These are phyloP conservation scores for Aspergillus asperescens DNA, from an alignment of 495 filamentous ascomycete species.

Conservation along the genomic window DNA sequence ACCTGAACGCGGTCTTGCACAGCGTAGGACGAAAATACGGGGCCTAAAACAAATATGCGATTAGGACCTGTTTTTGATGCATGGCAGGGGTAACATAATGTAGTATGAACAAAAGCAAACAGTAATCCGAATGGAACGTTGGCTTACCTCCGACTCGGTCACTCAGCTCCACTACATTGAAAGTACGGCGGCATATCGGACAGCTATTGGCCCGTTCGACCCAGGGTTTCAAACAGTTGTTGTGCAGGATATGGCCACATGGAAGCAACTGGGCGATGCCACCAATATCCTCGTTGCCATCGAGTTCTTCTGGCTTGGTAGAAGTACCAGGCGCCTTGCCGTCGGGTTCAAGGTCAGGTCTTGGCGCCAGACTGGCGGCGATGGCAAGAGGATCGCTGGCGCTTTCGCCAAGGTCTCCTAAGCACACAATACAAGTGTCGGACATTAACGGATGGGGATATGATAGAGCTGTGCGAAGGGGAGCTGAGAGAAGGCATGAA, in stretches of 20 bases:
- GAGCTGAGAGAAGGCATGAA: constrained; percentile 44
- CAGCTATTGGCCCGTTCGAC: constrained; percentile 95
- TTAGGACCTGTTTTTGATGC: too few species aligned
- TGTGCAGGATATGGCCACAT: constrained; percentile 85
- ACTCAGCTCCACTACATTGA: constrained; percentile 82
- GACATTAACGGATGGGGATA: constrained; percentile 57
- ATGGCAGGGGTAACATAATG: too few species aligned
- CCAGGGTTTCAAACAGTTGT: constrained; percentile 89
- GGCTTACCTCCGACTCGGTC: constrained; percentile 69
- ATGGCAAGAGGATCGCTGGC: constrained; percentile 47
- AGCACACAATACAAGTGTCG: constrained; percentile 94
- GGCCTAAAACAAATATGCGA: constrained; percentile 45
- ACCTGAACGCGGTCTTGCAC: constrained; percentile 89
- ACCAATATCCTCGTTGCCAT: constrained; percentile 39
- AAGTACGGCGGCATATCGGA: constrained; percentile 87
- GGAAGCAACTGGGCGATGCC: constrained; percentile 60
- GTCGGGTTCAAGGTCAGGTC: constrained; percentile 36
- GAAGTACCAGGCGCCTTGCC: constrained; percentile 30
- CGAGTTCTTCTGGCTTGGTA: constrained; percentile 31
- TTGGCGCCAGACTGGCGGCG: constrained; percentile 43
- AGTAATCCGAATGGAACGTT: too few species aligned
- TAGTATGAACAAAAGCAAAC: too few species aligned
- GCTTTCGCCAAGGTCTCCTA: constrained; percentile 75
- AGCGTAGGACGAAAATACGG: constrained; percentile 68
- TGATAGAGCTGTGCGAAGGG: constrained; percentile 26